Base-by-base conservation (phyloP, 768 basidiomycete species). In the Psilocybe cubensis region DNA sequence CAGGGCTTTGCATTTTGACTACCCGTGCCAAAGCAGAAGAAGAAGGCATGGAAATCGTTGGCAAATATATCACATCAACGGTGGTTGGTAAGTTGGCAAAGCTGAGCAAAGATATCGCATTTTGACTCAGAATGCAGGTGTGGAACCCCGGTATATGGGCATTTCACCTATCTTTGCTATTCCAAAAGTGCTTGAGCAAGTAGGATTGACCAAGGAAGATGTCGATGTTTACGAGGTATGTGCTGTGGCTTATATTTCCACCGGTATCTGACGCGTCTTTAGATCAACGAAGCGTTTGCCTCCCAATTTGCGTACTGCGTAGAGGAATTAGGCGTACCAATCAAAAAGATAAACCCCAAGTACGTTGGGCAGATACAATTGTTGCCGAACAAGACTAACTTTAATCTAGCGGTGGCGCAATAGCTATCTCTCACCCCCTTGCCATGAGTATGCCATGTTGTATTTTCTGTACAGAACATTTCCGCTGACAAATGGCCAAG, bases 281-380 rank as follows among this genome's bases (percentile, higher is more conserved):
- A 93, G 91, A 89, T 92, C 61, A 93, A 94, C 55, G 91, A 95
- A 72, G 94, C 94, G 0, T 96, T 96, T 59, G 94, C 93, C 0
- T 94, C 92, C 1, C 94, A 96, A 68, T 96, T 93, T 58, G 92
- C 91, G n/a, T 90, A 94, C 73, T 95, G 92, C 51, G 86, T 96
- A 7, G 89, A 96, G 65, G 78, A 92, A 66, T 80, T 96, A 23
- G 76, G 80, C 24, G 79, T 96, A 43, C 84, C 88, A 2, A 85
- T 90, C 17, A 82, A 86, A 63, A 94, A 88, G 71, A 88, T 95
- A 65, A 97, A 97, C 68, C 86, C 91, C 46, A 87, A 93, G 91
- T 85, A 77, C 73, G 82, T 76, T 4, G 25, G 49, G 57, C 23
- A 17, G 14, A 14, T 47, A 35, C 20, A n/a, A 12, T 6, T 20